Percentiles rank a stretch among this genome's conserved stretches.
phyloP scores from a whole-genome alignment of 225 moss, liverwort and hornwort genomes.

The Pleurozium schreberi region DNA sequence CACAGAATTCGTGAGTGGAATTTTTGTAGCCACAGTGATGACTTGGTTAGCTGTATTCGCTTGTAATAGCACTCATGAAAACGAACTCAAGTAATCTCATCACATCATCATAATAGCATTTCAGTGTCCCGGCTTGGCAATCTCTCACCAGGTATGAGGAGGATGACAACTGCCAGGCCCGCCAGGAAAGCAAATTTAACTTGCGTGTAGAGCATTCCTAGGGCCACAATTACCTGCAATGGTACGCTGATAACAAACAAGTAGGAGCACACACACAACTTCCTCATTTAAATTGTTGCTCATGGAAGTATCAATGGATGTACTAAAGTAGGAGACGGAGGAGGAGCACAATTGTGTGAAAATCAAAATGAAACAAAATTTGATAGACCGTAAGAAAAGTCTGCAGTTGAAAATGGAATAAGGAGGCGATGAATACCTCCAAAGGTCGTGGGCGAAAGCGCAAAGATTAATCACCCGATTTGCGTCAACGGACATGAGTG shows the following conservation, averaged over 20 bases:
- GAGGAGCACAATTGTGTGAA: not conserved
- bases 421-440: conserved; percentile 50
- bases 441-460: conserved; percentile 63
- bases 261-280: not conserved
- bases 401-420: not conserved
- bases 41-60: not conserved
- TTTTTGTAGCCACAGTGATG: not conserved
- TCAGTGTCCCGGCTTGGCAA: not conserved
- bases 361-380: not conserved
- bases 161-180: conserved; percentile 73
- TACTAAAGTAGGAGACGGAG: not conserved
- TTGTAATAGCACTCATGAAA: not conserved
- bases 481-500: conserved; percentile 86
- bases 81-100: not conserved
- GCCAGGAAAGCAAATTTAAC: conserved; percentile 92
- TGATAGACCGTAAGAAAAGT: not conserved
- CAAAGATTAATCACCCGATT: conserved; percentile 63
- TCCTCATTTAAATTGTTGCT: not conserved
- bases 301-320: not conserved
- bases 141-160: conserved; percentile 76
- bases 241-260: conserved; percentile 46
- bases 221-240: conserved; percentile 72
- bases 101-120: not conserved
- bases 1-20: not conserved
- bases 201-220: conserved; percentile 86